Conservation (phyloP, 495 filamentous ascomycete species). For the Pyronema omphalodes region DNA sequence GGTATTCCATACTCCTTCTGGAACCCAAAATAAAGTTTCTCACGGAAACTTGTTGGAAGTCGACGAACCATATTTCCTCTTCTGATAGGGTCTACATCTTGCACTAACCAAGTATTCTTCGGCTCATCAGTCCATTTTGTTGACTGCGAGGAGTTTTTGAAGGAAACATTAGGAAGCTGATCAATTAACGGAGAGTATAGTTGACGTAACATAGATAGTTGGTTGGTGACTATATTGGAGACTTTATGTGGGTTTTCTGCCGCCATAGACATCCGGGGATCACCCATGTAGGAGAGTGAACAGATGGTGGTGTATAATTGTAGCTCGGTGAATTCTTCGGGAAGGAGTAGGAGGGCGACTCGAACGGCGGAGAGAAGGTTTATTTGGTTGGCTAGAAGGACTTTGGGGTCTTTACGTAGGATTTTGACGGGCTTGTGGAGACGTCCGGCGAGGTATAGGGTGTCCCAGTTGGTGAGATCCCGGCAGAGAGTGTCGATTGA, state of each 20-base stretch:
- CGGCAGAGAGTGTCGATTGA: slow-evolving; percentile 71
- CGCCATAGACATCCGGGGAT: slow-evolving; percentile 74
- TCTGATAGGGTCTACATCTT: slow-evolving; percentile 81
- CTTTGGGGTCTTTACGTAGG: slow-evolving; percentile 73
- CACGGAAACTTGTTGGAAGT: slow-evolving; percentile 69
- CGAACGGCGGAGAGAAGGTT: slow-evolving; percentile 83
- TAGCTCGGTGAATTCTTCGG: slow-evolving; percentile 65
- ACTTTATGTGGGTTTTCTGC: slow-evolving; percentile 89
- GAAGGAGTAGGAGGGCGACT: slow-evolving; percentile 71
- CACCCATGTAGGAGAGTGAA: slow-evolving; percentile 80
- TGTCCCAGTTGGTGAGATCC: slow-evolving; percentile 79
- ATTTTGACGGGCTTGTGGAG: slow-evolving; percentile 97
- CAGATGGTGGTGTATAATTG: slow-evolving; percentile 79
- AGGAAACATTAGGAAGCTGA: slow-evolving; percentile 70
- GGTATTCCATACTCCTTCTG: slow-evolving; percentile 80
- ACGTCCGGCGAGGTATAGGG: slow-evolving; percentile 80
- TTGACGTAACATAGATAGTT: slow-evolving; percentile 76
- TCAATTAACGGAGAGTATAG: slow-evolving; percentile 79
- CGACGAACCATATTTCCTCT: slow-evolving; percentile 92
- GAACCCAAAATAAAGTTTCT: slow-evolving; percentile 82
- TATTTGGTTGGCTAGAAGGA: slow-evolving; percentile 83
- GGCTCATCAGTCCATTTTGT: slow-evolving; percentile 38
- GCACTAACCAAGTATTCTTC: slow-evolving; percentile 37
- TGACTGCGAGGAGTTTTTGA: slow-evolving; percentile 22
- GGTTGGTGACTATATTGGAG: slow-evolving; percentile 75